A percentile compares a stretch with the other conserved stretches of the same genome.
Evolutionary conservation across 371 early-diverging fungal species (phyloP).

Genomic region (Mucor piriformis): DNA sequence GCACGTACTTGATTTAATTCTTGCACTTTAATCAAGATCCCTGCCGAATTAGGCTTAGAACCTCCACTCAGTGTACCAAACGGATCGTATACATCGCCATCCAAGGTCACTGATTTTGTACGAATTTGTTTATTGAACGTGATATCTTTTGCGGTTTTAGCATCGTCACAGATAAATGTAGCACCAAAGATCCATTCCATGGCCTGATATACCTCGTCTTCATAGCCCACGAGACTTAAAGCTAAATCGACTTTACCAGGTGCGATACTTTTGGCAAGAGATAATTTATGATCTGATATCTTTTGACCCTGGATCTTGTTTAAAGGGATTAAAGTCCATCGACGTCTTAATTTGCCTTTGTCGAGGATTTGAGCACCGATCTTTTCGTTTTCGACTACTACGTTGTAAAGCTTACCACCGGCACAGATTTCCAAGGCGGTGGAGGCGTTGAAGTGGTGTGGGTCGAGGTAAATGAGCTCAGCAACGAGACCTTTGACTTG

Average conservation of each 20-base stretch:
- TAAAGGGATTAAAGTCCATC: slow-evolving; percentile 97
- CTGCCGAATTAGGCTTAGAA: slow-evolving; percentile 74
- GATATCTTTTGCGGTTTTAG: slow-evolving; percentile 82
- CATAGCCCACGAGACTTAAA: slow-evolving; percentile 80
- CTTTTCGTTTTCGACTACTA: slow-evolving; percentile 93
- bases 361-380: slow-evolving; percentile 87
- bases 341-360: slow-evolving; percentile 74
- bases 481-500: slow-evolving; percentile 94
- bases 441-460: slow-evolving; percentile 61
- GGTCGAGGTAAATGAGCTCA: slow-evolving; percentile 76
- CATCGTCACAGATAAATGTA: slow-evolving; percentile 91
- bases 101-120: slow-evolving; percentile 91
- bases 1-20: slow-evolving; percentile 61
- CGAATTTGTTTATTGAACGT: slow-evolving; percentile 86
- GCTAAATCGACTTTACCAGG: slow-evolving; percentile 88
- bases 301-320: slow-evolving; percentile 86
- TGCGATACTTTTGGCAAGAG: slow-evolving; percentile 72
- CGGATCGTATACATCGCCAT: slow-evolving; percentile 99
- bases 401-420: slow-evolving; percentile 91
- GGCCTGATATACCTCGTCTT: slow-evolving; percentile 77
- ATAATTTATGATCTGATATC: slow-evolving; percentile 63
- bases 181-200: slow-evolving; percentile 97
- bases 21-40: slow-evolving; percentile 77
- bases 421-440: slow-evolving; percentile 94
- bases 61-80: slow-evolving; percentile 98